Evolutionary conservation across 306 rosid species (phyloP), one percentile per base, ranked within the genome.

Genomic region (Dalbergia cultrata): DNA sequence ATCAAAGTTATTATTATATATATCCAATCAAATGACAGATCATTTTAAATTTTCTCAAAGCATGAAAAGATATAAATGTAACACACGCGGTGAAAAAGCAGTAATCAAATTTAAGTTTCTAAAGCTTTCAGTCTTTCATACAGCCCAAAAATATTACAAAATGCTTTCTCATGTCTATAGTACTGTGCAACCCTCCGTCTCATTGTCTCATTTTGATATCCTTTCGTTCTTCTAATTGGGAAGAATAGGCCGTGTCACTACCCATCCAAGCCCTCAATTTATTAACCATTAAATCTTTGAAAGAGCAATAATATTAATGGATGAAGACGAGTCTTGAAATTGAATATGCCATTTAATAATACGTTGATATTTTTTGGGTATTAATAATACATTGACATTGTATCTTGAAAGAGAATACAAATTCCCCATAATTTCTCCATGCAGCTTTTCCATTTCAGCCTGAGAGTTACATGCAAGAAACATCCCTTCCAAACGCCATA

Each of bases 351-450:
- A 59, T 59, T 59, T 11, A 26, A 59, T 54, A 7, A 2, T 14
- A 26, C 31, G 2, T 26, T 26, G 31, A 26, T 26, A 26, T 26
- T 26, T 26, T 26, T 26, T 26, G 31, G 31, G 31, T 26, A 26
- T 26, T 26, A 26, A 26, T 26, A 37, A 7, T 22, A 22, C 34
- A 59, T 11, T 59, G 34, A 22, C 22, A 59, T 58, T 58, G 34
- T 19, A 58, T 58, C 63, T 58, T 16, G 78, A 74, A 21, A 74
- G 78, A 74, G 68, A 58, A n/a, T 44, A 18, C 31, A 14, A 18
- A n/a, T 37, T 59, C 19, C 21, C 50, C 78, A 22, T 49, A 13
- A 59, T 74, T 74, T 58, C 57, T 74, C 63, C 68, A 16, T 7
- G 18, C 57, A 26, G 14, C 14, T 4, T 13, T 50, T 50, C 17